Evolutionary conservation across 495 filamentous ascomycete genomes (phyloP), one percentile per base, ranked within the genome.

Genomic region (Aspergillus haitiensis): DNA sequence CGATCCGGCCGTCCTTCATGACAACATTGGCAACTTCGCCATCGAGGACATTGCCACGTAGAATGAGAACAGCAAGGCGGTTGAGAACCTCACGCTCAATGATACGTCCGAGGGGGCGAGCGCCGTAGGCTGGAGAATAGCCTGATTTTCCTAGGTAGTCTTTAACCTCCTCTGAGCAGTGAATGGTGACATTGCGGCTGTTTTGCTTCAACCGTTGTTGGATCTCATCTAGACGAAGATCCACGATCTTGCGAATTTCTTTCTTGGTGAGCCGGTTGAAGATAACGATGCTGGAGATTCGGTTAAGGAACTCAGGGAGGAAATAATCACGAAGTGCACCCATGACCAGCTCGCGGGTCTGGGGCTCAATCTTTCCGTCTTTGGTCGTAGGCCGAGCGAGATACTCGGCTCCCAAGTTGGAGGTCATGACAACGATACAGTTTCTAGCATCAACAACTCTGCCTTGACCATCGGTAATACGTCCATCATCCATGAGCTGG

Each of bases 351-450:
- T 97, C 91, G 40, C 82, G 83, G 3, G 92, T 97, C 11, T 90
- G 89, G 2, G 88, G 84, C 55, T 98, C 94, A 63, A 98, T 96
- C 67, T 76, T 84, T 58, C 94, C 94, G 66, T 96, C 90, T 44
- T 84, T 82, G 52, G 81, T 81, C 47, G 84, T 86, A 15, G 88
- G 85, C 5, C 91, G 88, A 57, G 91, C 76, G n/a, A 98, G 88
- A 75, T 85, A 95, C 69, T 97, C 93, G 45, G 94, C 94, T 53
- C 94, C 94, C 15, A 98, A 74, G 75, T 98, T 98, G 67, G 91
- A 96, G 32, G 94, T 98, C 91, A 98, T 95, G 75, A 98, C 93
- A 45, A 98, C 93, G 64, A 98, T 97, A 71, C 93, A 98, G 81
- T 98, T 98, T 70, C 85, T 89, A 37, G 93, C 95, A 68, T 98